Evolutionary conservation across 495 filamentous ascomycete species (phyloP), one percentile per base, ranked within the genome.

Genomic region (Talaromyces trachyspermus): DNA sequence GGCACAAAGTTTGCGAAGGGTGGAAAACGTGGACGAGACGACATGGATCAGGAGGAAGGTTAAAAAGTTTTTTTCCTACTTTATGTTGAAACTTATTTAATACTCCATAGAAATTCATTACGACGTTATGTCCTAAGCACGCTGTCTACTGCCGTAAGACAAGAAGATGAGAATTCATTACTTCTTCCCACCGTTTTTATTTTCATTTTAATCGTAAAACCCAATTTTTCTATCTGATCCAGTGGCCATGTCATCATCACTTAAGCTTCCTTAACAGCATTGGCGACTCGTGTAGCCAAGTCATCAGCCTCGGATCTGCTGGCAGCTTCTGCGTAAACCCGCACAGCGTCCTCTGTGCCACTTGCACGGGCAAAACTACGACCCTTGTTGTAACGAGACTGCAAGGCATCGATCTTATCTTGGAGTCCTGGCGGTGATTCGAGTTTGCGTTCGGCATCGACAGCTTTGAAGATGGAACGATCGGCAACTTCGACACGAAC

Each of bases 271-370:
- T 65, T 60, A 4, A 95, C 84, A 43, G 92, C 78, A 37, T 78
- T 76, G 4, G 86, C 81, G 25, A 95, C 86, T 52, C 88, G 81
- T 40, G 80, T 83, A 30, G 89, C 89, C 33, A 95, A 75, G 59
- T 94, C 88, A 56, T 92, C 88, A 0, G 87, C 85, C 58, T 95
- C 87, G 2, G 79, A 80, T 44, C 83, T 79, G 49, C 83, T 89
- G 5, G 85, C 88, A 12, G 92, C 92, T 66, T 98, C 92, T n/a
- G 90, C 89, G 64, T 98, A 98, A 18, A 98, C 90, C 53, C 92
- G 75, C 48, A 95, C 89, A 1, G 89, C 92, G 66, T 98, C 92
- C 65, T 98, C 92, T 1, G 92, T 98, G 27, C 92, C 92, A 51
- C 84, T 89, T 18, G 92, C 88, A 53, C 92, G 81, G 20, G 88